Evolutionary conservation across 179 eudicot species (phyloP).

Genomic region (Spergularia azorica): DNA sequence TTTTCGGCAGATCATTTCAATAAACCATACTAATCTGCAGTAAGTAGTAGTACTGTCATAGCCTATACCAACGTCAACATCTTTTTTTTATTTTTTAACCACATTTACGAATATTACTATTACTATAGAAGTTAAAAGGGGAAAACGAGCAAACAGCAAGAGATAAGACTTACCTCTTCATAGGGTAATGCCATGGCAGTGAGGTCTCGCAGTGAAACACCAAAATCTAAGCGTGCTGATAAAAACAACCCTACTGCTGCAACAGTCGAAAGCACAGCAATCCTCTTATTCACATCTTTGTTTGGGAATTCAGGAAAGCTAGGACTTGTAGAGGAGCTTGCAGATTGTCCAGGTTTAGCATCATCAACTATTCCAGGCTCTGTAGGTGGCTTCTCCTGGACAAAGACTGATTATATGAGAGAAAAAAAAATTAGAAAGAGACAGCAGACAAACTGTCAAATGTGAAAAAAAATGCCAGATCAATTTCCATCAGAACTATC

Average conservation of each 20-base stretch:
- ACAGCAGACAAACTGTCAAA: constrained; percentile 7
- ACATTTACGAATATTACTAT: not conserved
- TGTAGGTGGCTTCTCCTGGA: constrained; percentile 48
- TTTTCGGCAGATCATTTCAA: not conserved
- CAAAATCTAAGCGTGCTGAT: constrained; percentile 68
- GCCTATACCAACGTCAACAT: not conserved
- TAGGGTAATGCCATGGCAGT: constrained; percentile 74
- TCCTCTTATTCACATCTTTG: constrained; percentile 54
- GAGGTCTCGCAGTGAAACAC: constrained; percentile 85
- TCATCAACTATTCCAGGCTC: constrained; percentile 31
- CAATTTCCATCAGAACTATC: not conserved
- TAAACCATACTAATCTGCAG: not conserved
- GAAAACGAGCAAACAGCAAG: not conserved
- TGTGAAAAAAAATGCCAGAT: not conserved
- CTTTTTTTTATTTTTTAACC: no score
- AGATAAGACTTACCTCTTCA: constrained; percentile 64
- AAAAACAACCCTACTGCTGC: constrained; percentile 79
- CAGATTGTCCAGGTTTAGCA: constrained; percentile 32
- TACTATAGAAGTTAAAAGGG: not conserved
- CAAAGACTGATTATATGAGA: constrained; percentile 23
- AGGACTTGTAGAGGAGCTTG: constrained; percentile 36
- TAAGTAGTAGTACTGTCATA: not conserved
- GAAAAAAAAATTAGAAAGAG: constrained; percentile 7
- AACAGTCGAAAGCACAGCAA: constrained; percentile 63
- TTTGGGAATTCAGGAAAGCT: constrained; percentile 62